Evolutionary conservation across 2,329 filamentous ascomycete species (phyloP), one percentile per base, ranked within the genome.

Genomic region (Bipolaris oryzae): DNA sequence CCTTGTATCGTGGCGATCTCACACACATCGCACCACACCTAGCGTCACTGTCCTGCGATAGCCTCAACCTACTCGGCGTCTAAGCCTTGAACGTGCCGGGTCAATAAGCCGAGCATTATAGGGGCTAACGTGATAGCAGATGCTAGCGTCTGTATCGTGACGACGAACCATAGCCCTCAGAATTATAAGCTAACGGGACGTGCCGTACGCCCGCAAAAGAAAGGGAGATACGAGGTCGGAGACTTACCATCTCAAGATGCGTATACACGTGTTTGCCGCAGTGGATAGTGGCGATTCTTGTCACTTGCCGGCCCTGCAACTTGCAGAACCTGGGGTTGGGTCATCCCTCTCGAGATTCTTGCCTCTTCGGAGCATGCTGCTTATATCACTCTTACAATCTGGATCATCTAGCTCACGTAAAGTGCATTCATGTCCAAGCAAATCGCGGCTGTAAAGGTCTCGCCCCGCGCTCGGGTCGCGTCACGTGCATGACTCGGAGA

Each of bases 141-240:
- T 21, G 15, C 45, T 16, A 48, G 21, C 15, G 20, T 34, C 5
- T 48, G 7, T 38, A 25, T 25, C 33, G 15, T 37, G 15, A 21
- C 11, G 9, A 37, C 21, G 45, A 48, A 48, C 33, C 45, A 48
- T 48, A 48, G 34, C 33, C 23, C n/a, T 25, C 20, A 11, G 5
- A 37, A 48, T 37, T 23, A 38, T 48, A 21, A 38, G 33, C 45
- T 38, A 48, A 38, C 34, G 45, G 45, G 45, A 48, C 45, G 45
- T 13, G 45, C 45, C 45, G 45, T 34, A 35, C 5, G 45, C 45
- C 45, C 45, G 45, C 34, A 13, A 18, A 20, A 15, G 28, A 46
- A 46, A 13, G 34, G 16, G 43, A 46, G 31, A 15, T 34, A 9
- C 21, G 23, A 35, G 34, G 34, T n/a, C 34, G 34, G 34, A 35